A percentile compares a stretch with the other conserved stretches of the same genome.
Conservation (phyloP, 164 flowering plant species). For the Liriodendron chinense region DNA sequence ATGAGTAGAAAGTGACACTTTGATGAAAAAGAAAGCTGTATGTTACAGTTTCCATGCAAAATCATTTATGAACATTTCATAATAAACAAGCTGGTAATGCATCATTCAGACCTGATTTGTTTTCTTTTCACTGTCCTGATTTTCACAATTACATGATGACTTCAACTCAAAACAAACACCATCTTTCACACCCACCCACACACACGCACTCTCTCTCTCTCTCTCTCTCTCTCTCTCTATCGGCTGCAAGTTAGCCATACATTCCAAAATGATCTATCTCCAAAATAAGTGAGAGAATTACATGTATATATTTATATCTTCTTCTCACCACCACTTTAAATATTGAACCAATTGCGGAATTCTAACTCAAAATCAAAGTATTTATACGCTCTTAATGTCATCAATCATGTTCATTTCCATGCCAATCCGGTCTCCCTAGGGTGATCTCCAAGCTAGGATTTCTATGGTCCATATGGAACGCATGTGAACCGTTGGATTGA, state of each 20-base stretch:
- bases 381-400: not conserved
- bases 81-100: not conserved
- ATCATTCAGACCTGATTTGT: conserved; percentile 9
- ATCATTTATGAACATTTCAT: no score
- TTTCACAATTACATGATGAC: conserved; percentile 2
- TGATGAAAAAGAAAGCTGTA: no score
- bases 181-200: no score
- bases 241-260: not conserved
- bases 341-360: conserved; percentile 8
- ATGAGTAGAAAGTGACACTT: no score
- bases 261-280: not conserved
- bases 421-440: conserved; percentile 71
- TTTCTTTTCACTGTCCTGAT: conserved; percentile 3
- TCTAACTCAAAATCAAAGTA: not conserved
- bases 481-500: conserved; percentile 24
- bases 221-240: not conserved
- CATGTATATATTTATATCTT: not conserved
- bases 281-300: not conserved
- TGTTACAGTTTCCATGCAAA: no score
- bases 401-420: conserved; percentile 38
- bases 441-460: conserved; percentile 77
- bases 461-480: conserved; percentile 27
- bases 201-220: not conserved
- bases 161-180: conserved; percentile 5
- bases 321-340: not conserved